Base-by-base conservation (phyloP, 257 asterid genomes). In the Echites panduratus region DNA sequence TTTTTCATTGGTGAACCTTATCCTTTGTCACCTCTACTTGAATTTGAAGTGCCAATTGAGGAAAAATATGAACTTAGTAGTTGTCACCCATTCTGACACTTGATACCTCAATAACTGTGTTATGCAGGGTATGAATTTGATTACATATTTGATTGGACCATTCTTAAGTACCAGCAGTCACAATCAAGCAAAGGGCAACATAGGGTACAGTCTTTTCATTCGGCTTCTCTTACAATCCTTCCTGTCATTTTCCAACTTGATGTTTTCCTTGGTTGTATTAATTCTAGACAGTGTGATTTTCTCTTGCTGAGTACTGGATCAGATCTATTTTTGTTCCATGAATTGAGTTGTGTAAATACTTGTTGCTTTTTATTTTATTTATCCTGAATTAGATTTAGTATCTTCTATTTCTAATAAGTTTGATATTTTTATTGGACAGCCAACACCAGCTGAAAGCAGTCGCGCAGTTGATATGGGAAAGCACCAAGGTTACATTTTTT, bases 111-210 rank as follows among this genome's bases (percentile, higher is more conserved):
- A 27, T 68, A 56, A 81, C 67, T 84, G 73, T 78, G 53, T 73
- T 72, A 76, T 78, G 83, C 88, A 95, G 99, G 97, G 59, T 89
- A 54, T 82, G 97, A 92, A 80, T 87, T 88, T 76, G 98, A 95
- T 82, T 92, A 92, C 86, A 62, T 92, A 70, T 95, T 95, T 78
- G 99, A 94, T 81, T 94, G 97, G 99, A 94, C 99, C 45, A 91
- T 94, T 85, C 85, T 91, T 73, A 95, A 95, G 84, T 92, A 95
- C 78, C 98, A 92, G 84, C 99, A 95, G 84, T 89, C 96, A 68
- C 98, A 90, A 83, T 76, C 81, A 70, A 92, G 79, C 80, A 92
- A 85, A 87, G 76, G 87, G 56, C 99, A 85, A 62, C 89, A 86
- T 77, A 90, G 88, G 95, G 98, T 95, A 88, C 71, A 70, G 19